Conservation (phyloP, 2,329 filamentous ascomycete genomes). For the Alternaria sp. region DNA sequence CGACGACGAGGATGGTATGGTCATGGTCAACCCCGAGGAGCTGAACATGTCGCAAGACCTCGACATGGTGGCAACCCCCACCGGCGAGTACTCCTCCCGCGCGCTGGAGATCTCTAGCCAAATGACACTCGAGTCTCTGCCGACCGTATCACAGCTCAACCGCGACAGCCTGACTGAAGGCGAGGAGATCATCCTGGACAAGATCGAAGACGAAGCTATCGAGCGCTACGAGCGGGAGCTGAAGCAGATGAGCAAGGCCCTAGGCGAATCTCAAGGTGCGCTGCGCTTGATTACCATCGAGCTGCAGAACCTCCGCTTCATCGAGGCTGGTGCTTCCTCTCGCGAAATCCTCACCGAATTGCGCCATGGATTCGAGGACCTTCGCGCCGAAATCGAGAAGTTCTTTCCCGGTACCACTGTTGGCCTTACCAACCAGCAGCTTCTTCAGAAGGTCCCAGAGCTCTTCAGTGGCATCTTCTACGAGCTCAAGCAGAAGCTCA, state of each 20-base stretch:
- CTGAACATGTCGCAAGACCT: conserved; percentile 38
- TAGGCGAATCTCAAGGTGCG: conserved; percentile 49
- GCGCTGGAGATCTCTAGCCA: conserved; percentile 37
- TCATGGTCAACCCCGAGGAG: conserved; percentile 44
- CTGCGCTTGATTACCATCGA: conserved; percentile 53
- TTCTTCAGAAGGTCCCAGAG: conserved; percentile 46
- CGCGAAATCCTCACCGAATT: conserved; percentile 49
- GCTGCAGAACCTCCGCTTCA: conserved; percentile 52
- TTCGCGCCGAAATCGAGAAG: conserved; percentile 50
- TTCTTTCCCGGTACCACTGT: conserved; percentile 49
- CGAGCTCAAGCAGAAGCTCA: conserved; percentile 42
- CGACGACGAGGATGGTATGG: conserved; percentile 37
- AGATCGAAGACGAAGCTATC: conserved; percentile 44
- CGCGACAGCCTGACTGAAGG: conserved; percentile 34
- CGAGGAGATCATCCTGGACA: conserved; percentile 28
- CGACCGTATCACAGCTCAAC: conserved; percentile 30
- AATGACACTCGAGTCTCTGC: conserved; percentile 37
- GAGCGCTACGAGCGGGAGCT: conserved; percentile 51
- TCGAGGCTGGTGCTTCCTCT: conserved; percentile 39
- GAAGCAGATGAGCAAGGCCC: conserved; percentile 44
- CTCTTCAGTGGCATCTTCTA: conserved; percentile 48
- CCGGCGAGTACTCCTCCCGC: conserved; percentile 38
- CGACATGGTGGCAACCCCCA: conserved; percentile 32
- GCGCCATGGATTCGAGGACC: conserved; percentile 50
- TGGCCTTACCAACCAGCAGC: conserved; percentile 47